Conservation (phyloP, 495 filamentous ascomycete genomes). For the Tetracladium setigerum region DNA sequence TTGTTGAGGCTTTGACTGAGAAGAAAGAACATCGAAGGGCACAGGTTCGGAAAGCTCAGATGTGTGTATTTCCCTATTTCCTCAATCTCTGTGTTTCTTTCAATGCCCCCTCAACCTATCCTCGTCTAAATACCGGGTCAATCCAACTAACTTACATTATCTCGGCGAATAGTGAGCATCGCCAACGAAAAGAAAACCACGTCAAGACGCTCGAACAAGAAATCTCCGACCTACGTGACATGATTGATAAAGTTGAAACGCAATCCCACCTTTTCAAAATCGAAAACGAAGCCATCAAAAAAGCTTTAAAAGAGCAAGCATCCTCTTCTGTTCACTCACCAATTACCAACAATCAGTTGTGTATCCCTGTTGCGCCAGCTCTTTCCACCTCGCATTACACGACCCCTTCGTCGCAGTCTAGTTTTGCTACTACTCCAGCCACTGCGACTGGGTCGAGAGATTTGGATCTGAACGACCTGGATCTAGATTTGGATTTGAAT, state of each 20-base stretch:
- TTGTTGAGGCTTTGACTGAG: conserved; percentile 10
- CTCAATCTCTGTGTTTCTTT: neutral
- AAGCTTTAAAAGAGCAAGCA: conserved; percentile 4
- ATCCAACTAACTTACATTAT: too few relatives aligned
- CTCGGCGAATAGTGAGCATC: conserved; percentile 28
- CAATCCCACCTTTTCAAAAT: conserved; percentile 16
- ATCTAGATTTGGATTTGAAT: too few relatives aligned
- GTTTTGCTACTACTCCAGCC: neutral
- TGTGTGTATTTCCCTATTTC: conserved; percentile 12
- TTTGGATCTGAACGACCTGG: neutral
- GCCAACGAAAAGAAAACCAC: conserved; percentile 44
- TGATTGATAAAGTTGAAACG: conserved; percentile 31
- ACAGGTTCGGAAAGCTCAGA: conserved; percentile 44
- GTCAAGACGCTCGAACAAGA: conserved; percentile 42
- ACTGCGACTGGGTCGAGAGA: neutral
- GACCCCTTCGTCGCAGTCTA: neutral
- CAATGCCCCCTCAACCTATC: too few relatives aligned
- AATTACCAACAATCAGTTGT: neutral
- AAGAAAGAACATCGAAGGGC: conserved; percentile 34
- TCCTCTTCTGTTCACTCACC: neutral
- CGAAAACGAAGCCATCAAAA: conserved; percentile 32
- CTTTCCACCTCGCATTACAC: neutral
- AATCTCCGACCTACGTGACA: conserved; percentile 32
- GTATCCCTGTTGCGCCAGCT: neutral
- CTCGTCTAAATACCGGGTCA: too few relatives aligned